A percentile compares a stretch with the other conserved stretches of the same genome.
Evolutionary conservation across 495 filamentous ascomycete species (phyloP).

Genomic region (Chaetomium cochliodes): DNA sequence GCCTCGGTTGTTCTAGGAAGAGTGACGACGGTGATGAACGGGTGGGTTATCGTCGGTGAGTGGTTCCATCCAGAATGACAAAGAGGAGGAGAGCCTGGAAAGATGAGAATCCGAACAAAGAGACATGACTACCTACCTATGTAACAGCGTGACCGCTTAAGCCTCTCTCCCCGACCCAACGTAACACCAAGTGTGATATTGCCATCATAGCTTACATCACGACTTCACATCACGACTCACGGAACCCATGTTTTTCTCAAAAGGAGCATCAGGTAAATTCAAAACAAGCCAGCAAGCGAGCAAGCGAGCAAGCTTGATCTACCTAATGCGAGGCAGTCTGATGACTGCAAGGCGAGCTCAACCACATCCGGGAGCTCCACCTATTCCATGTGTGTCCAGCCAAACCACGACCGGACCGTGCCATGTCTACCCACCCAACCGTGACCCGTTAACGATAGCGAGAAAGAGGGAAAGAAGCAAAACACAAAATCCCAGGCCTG

Average conservation of each 20-base stretch:
- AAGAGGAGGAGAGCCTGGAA: too few relatives aligned
- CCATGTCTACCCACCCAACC: background rate
- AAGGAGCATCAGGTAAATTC: constrained; percentile 13
- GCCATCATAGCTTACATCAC: too few relatives aligned
- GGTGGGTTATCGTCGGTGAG: too few relatives aligned
- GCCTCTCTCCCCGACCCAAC: too few relatives aligned
- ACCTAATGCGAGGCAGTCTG: background rate
- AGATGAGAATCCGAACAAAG: too few relatives aligned
- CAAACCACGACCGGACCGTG: background rate
- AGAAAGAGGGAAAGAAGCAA: background rate
- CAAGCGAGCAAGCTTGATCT: background rate
- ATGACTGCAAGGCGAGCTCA: background rate
- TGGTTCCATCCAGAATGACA: too few relatives aligned
- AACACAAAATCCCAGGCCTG: background rate
- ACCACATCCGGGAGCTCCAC: background rate
- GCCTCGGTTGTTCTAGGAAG: too few relatives aligned
- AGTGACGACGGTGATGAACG: too few relatives aligned
- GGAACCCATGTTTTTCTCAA: background rate
- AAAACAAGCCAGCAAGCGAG: background rate
- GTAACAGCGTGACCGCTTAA: too few relatives aligned
- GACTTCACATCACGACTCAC: background rate
- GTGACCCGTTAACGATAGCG: constrained; percentile 9
- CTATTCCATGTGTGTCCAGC: background rate
- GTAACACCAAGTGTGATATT: too few relatives aligned
- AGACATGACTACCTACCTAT: too few relatives aligned